phyloP scores from a whole-genome alignment of 2,329 filamentous ascomycete genomes.

The Ceratocystis lukuohia region DNA sequence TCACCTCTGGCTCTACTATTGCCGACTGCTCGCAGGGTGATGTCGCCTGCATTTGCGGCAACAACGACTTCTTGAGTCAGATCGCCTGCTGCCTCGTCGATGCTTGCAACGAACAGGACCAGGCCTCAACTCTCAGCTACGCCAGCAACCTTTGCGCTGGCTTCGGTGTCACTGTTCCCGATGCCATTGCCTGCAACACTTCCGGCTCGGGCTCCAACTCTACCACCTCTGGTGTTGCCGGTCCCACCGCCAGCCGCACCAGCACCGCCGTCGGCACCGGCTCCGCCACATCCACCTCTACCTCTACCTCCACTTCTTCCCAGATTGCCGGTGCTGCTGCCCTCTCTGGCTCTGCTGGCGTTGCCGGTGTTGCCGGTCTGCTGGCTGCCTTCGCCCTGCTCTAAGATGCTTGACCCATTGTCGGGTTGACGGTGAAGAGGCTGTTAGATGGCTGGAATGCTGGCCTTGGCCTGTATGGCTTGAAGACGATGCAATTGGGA shows the following conservation, averaged over 20 bases:
- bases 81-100: conserved; percentile 33
- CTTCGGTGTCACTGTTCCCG: conserved; percentile 28
- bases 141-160: conserved; percentile 30
- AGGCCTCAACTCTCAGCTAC: conserved; percentile 28
- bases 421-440: neutral
- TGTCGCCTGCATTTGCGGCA: conserved; percentile 31
- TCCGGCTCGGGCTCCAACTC: neutral
- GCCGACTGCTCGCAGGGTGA: conserved; percentile 30
- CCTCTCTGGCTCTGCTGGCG: neutral
- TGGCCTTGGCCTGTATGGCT: neutral
- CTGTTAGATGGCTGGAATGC: neutral
- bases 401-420: conserved; percentile 3
- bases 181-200: conserved; percentile 28
- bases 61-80: conserved; percentile 30
- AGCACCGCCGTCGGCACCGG: neutral
- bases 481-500: neutral
- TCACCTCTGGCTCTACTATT: conserved; percentile 27
- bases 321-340: neutral
- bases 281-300: neutral
- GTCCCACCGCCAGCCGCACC: neutral
- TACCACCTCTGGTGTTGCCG: neutral
- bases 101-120: conserved; percentile 26
- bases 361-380: conserved; percentile 15
- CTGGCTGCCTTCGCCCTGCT: conserved; percentile 17
- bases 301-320: conserved; percentile 1